Evolutionary conservation across 768 basidiomycete species (phyloP), one percentile per base, ranked within the genome.

Genomic region (Suillus luteus): DNA sequence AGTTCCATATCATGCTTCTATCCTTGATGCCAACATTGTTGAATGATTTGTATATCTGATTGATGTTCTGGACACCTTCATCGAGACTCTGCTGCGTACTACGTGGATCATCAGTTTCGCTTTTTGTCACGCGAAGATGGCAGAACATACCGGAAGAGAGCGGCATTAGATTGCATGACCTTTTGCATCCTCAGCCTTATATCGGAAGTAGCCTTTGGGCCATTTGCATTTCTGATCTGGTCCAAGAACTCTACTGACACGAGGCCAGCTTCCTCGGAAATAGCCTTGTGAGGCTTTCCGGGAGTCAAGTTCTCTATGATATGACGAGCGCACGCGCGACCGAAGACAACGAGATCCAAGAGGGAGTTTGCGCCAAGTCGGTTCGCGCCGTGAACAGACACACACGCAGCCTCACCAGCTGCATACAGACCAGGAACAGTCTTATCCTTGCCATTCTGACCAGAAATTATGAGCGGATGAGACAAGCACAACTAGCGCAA

Each of bases 1-100:
- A 93, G 81, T 99, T 98, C 97, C 96, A 99, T 77, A 99, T 97
- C 96, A 99, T 93, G 79, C 93, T 94, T 73, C 97, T 85, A 78
- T 99, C 97, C 82, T 97, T 95, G 82, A 97, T 93, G 60, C 96
- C 92, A 68, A 99, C 91, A 52, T 96, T 85, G 69, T 90, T 84
- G 78, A 88, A 99, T 72, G 85, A 93, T 72, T 90, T 87, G 83
- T 96, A 96, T 70, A 99, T 94, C 46, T 83, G 81, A 62, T 82
- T 83, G 71, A 99, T 82, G 80, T 93, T 95, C 77, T 85, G 71
- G 31, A 99, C 95, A 79, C 97, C 97, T 69, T 96, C 89, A 69
- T 98, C 96, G 64, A 99, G 82, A 60, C 88, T 88, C 67, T 86
- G 76, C 75, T 97, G 95, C 27, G 94, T 96, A 69, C 95, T 92